Evolutionary conservation across 176 grass and related monocot genomes (phyloP), one percentile per base, ranked within the genome.

Genomic region (Puya raimondii): DNA sequence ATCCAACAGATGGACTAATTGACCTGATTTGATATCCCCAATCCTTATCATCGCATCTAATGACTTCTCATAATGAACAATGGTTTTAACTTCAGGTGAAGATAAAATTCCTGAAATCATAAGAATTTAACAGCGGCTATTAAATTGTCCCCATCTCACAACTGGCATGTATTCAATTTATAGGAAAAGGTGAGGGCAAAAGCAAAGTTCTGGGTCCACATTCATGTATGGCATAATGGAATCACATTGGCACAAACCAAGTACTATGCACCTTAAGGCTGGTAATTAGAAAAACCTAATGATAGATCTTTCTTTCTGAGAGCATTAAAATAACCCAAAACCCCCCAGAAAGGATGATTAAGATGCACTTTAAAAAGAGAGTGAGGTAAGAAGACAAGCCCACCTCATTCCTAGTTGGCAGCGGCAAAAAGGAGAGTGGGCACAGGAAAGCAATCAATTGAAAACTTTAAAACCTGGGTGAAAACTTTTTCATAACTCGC

Each of bases 151-250:
- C 18, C 15, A 74, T 81, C 71, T 53, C 61, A 69, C 53, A 63
- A 75, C 79, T 69, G 71, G 79, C 71, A 66, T 17, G 56, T 23
- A 56, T 49, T 56, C 15, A 74, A 66, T 67, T 64, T 52, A 48
- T 18, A n/a, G 61, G 42, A 49, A 11, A 68, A 80, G 51, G 68
- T 80, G 77, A 67, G 70, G 65, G 21, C 14, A 67, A 73, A 74
- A 48, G 33, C 33, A 42, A 14, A 72, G 20, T 10, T 68, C 18
- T 12, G 70, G 58, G 26, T 17, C 77, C 77, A 65, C 59, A 58
- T 80, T 67, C 77, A 73, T 73, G 47, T 58, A 25, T 66, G 15
- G 50, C 50, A 22, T 42, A 68, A 72, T 51, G 67, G 61, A 29
- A 71, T 17, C 71, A 50, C 21, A 65, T 16, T 58, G 54, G 56